Base-by-base conservation (phyloP, 2,329 filamentous ascomycete genomes). In the Xylaria sp. region DNA sequence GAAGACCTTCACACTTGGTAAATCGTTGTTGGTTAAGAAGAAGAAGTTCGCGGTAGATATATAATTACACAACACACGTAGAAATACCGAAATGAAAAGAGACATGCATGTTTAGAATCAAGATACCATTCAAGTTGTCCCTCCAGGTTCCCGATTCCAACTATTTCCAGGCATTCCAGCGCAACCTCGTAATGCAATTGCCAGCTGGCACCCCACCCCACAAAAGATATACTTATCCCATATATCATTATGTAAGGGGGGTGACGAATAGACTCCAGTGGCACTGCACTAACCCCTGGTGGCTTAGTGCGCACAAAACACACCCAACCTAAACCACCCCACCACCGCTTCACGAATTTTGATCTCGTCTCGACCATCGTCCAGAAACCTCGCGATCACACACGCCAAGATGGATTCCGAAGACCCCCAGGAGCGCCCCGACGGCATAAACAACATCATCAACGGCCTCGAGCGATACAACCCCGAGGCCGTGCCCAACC, bases 401-500 rank as follows among this genome's bases (percentile, higher is more conserved):
- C 63, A 69, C 69, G 61, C 56, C 83, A 87, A 73, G 73, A 88
- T 89, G 87, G 87, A 87, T 83, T 84, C 85, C 84, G 95, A 97
- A 87, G 92, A 94, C 82, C 92, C 93, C 85, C 90, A 93, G 76
- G 93, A 97, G 82, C 87, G 96, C 81, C 95, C 96, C 75, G 92
- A 96, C 74, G 90, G 96, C 81, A 96, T 99, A 82, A 91, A 93
- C 79, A 86, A 84, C 81, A 97, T 99, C 78, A 93, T 99, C 79
- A 97, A 95, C 83, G 95, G 96, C 75, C 92, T 99, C 71, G 96
- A 99, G 83, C 89, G 96, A 78, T 99, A 99, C 86, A 99, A 99
- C 82, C 96, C 96, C 47, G 96, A 99, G 85, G 97, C 96, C 58
- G 97, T 96, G 56, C 88, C 89, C 69, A 87, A 92, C 73, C 96